Evolutionary conservation across 2,329 filamentous ascomycete species (phyloP).

Genomic region (Trichoderma sp.): DNA sequence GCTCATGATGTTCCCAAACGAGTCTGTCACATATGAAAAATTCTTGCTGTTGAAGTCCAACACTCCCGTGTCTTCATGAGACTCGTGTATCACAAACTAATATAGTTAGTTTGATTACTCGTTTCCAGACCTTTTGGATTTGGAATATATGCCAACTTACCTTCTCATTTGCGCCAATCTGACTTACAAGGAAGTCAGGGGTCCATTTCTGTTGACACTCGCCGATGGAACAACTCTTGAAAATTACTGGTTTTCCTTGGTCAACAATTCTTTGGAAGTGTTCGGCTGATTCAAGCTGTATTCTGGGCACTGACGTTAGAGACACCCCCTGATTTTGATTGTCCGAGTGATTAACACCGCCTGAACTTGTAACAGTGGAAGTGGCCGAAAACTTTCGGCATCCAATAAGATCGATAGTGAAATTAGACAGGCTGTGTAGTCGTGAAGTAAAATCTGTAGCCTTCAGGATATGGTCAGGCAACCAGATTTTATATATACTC

Average conservation of each 20-base stretch:
- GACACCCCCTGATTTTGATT: slow-evolving; percentile 22
- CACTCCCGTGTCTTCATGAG: slow-evolving; percentile 50
- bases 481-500: slow-evolving; percentile 50
- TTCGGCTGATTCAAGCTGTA: slow-evolving; percentile 51
- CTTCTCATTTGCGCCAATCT: slow-evolving; percentile 61
- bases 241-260: slow-evolving; percentile 56
- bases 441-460: background rate
- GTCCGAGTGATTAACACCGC: background rate
- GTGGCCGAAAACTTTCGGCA: slow-evolving; percentile 28
- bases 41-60: slow-evolving; percentile 87
- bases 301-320: slow-evolving; percentile 48
- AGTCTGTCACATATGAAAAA: slow-evolving; percentile 71
- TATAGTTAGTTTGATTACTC: background rate
- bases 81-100: slow-evolving; percentile 74
- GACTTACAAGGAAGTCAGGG: slow-evolving; percentile 63
- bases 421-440: background rate
- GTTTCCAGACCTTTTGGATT: background rate
- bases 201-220: slow-evolving; percentile 69
- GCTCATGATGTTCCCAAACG: slow-evolving; percentile 67
- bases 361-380: slow-evolving; percentile 23
- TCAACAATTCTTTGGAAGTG: slow-evolving; percentile 63
- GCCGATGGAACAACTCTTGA: slow-evolving; percentile 68
- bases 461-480: background rate
- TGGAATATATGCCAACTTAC: slow-evolving; percentile 40
- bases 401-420: slow-evolving; percentile 29